Conservation (phyloP, 202 grass and related monocot genomes). For the Hordeum pubiflorum region DNA sequence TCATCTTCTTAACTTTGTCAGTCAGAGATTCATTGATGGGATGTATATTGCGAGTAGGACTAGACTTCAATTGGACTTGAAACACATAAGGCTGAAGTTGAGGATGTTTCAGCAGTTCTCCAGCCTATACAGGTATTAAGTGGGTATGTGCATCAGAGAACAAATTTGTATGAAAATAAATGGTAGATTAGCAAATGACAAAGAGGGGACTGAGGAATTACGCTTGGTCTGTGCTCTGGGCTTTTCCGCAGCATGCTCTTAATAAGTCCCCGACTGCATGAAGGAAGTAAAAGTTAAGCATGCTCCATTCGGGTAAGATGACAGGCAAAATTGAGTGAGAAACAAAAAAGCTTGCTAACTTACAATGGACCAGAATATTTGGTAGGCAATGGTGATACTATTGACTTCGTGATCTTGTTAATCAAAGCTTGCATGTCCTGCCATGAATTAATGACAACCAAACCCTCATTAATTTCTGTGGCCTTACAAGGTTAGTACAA, state of each 20-base stretch:
- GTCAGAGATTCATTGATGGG: constrained; percentile 39
- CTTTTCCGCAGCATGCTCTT: constrained; percentile 94
- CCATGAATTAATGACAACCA: constrained; percentile 8
- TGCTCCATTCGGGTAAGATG: background rate
- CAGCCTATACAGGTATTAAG: constrained; percentile 47
- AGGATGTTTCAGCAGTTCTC: constrained; percentile 76
- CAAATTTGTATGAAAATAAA: constrained; percentile 16
- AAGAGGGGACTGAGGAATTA: constrained; percentile 24
- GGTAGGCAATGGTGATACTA: constrained; percentile 83
- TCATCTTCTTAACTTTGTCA: constrained; percentile 69
- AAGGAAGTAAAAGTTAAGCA: constrained; percentile 30
- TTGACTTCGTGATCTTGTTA: constrained; percentile 96
- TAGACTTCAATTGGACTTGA: constrained; percentile 93
- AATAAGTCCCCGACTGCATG: constrained; percentile 80
- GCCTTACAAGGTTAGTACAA: background rate
- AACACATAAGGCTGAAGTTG: constrained; percentile 84
- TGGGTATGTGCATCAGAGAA: constrained; percentile 8
- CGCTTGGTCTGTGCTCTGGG: constrained; percentile 85
- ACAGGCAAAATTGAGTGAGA: constrained; percentile 1
- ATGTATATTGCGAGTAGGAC: constrained; percentile 43
- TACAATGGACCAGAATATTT: constrained; percentile 86
- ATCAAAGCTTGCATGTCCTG: constrained; percentile 98
- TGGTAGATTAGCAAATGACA: background rate
- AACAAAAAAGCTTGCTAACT: constrained; percentile 25
- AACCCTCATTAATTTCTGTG: background rate